Percentiles rank a stretch among this genome's conserved stretches.
phyloP scores from a whole-genome alignment of 2,329 filamentous ascomycete genomes.

The Exophiala sp. region DNA sequence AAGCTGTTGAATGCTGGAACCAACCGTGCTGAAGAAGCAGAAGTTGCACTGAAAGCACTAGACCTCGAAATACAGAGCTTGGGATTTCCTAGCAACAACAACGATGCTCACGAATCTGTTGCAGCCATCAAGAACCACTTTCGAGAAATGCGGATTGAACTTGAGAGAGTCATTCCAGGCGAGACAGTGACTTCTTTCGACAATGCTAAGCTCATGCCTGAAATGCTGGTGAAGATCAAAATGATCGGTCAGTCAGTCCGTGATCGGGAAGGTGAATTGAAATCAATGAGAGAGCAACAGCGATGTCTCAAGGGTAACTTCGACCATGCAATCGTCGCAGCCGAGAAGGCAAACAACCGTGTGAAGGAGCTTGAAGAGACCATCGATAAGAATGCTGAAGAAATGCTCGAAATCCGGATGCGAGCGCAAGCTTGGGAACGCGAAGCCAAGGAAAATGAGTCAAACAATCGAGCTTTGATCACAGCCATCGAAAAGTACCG shows the following conservation, averaged over 20 bases:
- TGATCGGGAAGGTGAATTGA: constrained; percentile 35
- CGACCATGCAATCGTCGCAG: constrained; percentile 38
- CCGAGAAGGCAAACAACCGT: constrained; percentile 37
- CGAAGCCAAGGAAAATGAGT: constrained; percentile 39
- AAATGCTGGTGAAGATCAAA: constrained; percentile 39
- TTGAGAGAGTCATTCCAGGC: constrained; percentile 44
- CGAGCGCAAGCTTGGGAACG: constrained; percentile 41
- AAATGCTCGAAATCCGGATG: constrained; percentile 45
- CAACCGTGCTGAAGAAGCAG: constrained; percentile 38
- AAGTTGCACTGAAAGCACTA: constrained; percentile 36
- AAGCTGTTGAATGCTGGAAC: constrained; percentile 36
- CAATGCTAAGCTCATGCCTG: constrained; percentile 38
- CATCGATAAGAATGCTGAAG: constrained; percentile 41
- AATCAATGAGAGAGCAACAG: constrained; percentile 38
- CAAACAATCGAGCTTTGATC: constrained; percentile 42
- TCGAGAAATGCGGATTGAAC: constrained; percentile 41
- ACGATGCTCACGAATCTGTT: constrained; percentile 32
- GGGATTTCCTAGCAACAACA: constrained; percentile 37
- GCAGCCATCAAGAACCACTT: constrained; percentile 39
- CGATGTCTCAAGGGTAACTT: constrained; percentile 44
- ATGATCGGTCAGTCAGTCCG: constrained; percentile 30
- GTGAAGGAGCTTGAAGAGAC: constrained; percentile 38
- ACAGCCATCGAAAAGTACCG: constrained; percentile 44
- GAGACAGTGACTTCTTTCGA: constrained; percentile 40
- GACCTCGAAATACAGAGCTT: constrained; percentile 36